Conservation (phyloP, 2,329 filamentous ascomycete genomes). For the Rhinocladiella similis region DNA sequence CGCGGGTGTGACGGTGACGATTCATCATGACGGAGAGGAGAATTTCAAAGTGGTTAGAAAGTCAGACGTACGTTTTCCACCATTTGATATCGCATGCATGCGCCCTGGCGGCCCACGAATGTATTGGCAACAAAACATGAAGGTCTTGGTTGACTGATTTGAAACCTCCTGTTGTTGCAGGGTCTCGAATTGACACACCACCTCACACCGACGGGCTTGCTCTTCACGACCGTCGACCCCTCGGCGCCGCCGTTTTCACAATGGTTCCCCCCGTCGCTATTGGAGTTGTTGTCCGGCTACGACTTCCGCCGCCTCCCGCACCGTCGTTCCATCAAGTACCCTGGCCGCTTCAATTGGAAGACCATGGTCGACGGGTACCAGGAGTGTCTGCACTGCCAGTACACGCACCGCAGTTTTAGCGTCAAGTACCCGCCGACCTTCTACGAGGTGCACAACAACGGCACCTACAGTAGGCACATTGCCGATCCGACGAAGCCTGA, state of each 20-base stretch:
- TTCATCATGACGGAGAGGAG: slow-evolving; percentile 21
- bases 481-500: slow-evolving; percentile 54
- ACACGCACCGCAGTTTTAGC: slow-evolving; percentile 58
- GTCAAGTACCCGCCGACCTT: slow-evolving; percentile 57
- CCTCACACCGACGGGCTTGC: slow-evolving; percentile 53
- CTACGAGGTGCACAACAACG: slow-evolving; percentile 56
- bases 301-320: slow-evolving; percentile 57
- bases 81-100: neutral
- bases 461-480: slow-evolving; percentile 58
- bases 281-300: slow-evolving; percentile 49
- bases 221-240: slow-evolving; percentile 54
- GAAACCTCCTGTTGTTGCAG: slow-evolving; percentile 20
- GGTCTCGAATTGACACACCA: slow-evolving; percentile 37
- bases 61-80: slow-evolving; percentile 20
- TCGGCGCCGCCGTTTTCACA: slow-evolving; percentile 52
- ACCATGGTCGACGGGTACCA: slow-evolving; percentile 62
- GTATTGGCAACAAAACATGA: too few species aligned
- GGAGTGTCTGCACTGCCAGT: slow-evolving; percentile 60
- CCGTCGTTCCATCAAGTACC: slow-evolving; percentile 55
- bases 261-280: slow-evolving; percentile 53
- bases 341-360: slow-evolving; percentile 61
- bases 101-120: too few species aligned
- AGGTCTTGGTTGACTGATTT: too few species aligned
- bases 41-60: slow-evolving; percentile 22
- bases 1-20: slow-evolving; percentile 33